These are phyloP conservation scores for Podospora bellae-mahoneyi DNA, from an alignment of 495 filamentous ascomycete genomes.

Conservation along the genomic window DNA sequence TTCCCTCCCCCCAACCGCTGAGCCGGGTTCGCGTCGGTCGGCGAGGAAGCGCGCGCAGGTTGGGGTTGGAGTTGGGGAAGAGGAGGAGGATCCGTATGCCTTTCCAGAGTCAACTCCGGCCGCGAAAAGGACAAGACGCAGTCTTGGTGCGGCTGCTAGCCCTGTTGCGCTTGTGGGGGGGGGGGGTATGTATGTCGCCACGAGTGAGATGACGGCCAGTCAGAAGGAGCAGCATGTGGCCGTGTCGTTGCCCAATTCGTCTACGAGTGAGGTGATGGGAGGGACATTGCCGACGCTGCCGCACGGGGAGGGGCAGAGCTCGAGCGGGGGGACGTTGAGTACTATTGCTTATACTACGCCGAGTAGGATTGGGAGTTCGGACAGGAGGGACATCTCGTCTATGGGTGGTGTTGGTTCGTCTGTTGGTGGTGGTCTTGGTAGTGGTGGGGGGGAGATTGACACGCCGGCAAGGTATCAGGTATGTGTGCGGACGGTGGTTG, in stretches of 20 bases:
- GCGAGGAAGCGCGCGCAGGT: background rate
- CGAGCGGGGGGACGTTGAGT: slow-evolving; percentile 23
- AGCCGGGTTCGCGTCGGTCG: background rate
- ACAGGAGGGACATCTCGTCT: slow-evolving; percentile 1
- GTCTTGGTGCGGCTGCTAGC: background rate
- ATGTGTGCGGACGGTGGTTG: background rate
- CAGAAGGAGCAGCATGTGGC: slow-evolving; percentile 29
- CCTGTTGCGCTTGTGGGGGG: slow-evolving; percentile 12
- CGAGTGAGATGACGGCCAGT: slow-evolving; percentile 30
- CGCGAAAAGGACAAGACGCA: slow-evolving; percentile 3
- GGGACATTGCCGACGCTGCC: slow-evolving; percentile 12
- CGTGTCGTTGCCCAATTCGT: slow-evolving; percentile 22
- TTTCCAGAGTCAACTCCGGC: slow-evolving; percentile 21
- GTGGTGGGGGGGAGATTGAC: background rate
- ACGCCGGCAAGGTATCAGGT: background rate
- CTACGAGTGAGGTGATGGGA: slow-evolving; percentile 1
- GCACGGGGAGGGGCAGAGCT: slow-evolving; percentile 20
- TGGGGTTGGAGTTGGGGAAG: background rate
- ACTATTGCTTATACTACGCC: slow-evolving; percentile 31
- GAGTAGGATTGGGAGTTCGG: slow-evolving; percentile 19
- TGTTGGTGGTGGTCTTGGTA: slow-evolving; percentile 2
- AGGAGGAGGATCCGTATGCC: slow-evolving; percentile 20
- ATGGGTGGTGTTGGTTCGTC: slow-evolving; percentile 1
- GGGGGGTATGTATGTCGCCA: slow-evolving; percentile 25
- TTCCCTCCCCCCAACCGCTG: background rate